Evolutionary conservation across 441 rosid genomes (phyloP).

Genomic region (Pelargonium australe): DNA sequence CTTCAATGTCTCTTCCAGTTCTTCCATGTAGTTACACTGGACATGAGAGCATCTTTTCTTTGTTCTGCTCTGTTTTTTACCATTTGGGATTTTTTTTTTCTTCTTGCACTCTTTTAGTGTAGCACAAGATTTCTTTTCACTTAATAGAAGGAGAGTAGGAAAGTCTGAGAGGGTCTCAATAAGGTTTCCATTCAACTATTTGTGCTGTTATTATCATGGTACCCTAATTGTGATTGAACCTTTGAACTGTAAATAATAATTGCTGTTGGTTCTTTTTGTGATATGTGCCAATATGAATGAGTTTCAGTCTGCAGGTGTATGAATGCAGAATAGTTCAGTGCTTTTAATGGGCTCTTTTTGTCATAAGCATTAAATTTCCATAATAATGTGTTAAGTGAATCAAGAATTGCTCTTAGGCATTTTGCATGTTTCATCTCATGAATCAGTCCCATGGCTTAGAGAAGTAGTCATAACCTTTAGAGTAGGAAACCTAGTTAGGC

Average conservation of each 20-base stretch:
- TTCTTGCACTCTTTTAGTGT: neutral
- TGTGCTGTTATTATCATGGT: neutral
- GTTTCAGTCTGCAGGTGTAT: no score
- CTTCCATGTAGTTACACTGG: no score
- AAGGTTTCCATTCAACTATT: neutral
- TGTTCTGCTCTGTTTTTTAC: neutral
- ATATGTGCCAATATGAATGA: neutral
- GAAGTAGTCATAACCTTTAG: neutral
- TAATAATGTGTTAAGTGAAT: no score
- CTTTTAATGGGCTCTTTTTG: no score
- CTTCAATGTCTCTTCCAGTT: no score
- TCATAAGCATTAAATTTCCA: no score
- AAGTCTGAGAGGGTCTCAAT: no score
- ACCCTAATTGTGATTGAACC: no score
- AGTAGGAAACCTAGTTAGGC: neutral
- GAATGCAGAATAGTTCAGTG: no score
- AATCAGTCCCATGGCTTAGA: no score
- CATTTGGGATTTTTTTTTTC: neutral
- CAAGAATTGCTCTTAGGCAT: no score
- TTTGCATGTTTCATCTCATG: no score
- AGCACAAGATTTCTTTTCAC: neutral
- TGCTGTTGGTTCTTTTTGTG: neutral
- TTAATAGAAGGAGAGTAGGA: neutral
- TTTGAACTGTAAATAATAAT: neutral
- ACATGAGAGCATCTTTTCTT: neutral